Evolutionary conservation across 2,329 filamentous ascomycete species (phyloP), one percentile per base, ranked within the genome.

Genomic region (Hypoxylon sp.): DNA sequence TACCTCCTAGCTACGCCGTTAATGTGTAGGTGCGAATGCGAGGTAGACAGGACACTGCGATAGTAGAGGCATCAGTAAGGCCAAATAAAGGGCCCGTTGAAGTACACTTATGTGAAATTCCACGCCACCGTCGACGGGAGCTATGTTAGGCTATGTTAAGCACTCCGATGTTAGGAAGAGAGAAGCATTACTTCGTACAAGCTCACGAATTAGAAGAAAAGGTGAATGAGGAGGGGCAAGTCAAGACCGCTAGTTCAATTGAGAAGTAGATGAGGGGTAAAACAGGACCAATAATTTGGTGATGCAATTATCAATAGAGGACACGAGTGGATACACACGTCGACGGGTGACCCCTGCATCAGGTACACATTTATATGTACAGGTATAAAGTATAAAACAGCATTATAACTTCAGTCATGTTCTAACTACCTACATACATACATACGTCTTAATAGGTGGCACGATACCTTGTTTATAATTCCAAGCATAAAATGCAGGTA

Each of bases 271-370:
- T 66, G 66, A 66, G 66, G 66, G 66, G 66, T 62, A 62, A 67
- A 51, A 50, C 6, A 37, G 10, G 10, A 32, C 11, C 21, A 47
- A 60, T 51, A 60, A 58, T 59, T 57, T 60, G 27, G n/a, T 62
- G 32, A 66, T 64, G 52, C 52, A 64, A 64, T 69, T 69, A 55
- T 56, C 51, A 69, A 56, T 51, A 59, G 44, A 17, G 10, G 19
- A 21, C 27, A 10, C 31, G 42, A 61, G 67, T 69, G 67, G 59
- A 61, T 64, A 62, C 39, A 35, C 13, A 13, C 39, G 13, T 15
- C 31, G 8, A 31, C 35, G 13, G 19, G 53, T 50, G 21, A 29
- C 54, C 62, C 61, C 54, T 64, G 39, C 39, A 53, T 47, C 27
- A 17, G n/a, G n/a, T 15, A 55, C 48, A 29, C n/a, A 55, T 13